phyloP scores from a whole-genome alignment of 2,329 filamentous ascomycete genomes.

The Sphaerulina musiva region DNA sequence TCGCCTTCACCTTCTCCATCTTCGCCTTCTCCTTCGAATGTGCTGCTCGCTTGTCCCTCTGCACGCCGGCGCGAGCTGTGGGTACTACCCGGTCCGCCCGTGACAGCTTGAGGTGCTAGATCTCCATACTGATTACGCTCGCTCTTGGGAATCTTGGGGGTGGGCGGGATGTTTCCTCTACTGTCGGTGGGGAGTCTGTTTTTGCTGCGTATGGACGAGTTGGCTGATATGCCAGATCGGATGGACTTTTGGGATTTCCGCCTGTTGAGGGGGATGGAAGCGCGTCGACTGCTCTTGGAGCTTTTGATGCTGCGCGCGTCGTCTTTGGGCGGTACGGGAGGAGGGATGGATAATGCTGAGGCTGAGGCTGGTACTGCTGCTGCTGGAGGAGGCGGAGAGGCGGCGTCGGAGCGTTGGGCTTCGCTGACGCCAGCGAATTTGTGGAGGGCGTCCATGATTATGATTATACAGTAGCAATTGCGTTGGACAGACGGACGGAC shows the following conservation, averaged over 20 bases:
- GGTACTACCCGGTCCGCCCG: background rate
- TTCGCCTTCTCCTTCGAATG: background rate
- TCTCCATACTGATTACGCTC: conserved; percentile 7
- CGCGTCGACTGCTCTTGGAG: conserved; percentile 17
- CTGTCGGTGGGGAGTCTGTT: conserved; percentile 1
- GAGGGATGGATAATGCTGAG: conserved; percentile 19
- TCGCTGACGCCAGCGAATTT: conserved; percentile 32
- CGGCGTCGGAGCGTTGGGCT: conserved; percentile 19
- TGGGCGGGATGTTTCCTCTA: conserved; percentile 10
- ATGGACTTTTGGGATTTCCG: conserved; percentile 28
- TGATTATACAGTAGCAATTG: conserved; percentile 3
- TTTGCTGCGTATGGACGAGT: conserved; percentile 7
- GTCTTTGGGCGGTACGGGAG: conserved; percentile 11
- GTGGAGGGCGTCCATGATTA: conserved; percentile 32
- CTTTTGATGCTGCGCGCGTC: conserved; percentile 6
- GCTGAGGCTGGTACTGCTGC: conserved; percentile 19
- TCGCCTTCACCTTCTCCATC: conserved; percentile 40
- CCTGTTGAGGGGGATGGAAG: conserved; percentile 31
- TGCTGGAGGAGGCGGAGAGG: conserved; percentile 15
- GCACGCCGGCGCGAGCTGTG: conserved; percentile 5
- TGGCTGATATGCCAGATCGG: conserved; percentile 11
- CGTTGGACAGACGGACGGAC: background rate
- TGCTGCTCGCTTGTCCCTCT: conserved; percentile 11
- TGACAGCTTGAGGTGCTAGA: conserved; percentile 2
- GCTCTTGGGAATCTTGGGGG: conserved; percentile 1